Evolutionary conservation across 2,329 filamentous ascomycete genomes (phyloP).

Genomic region (Colletotrichum sp.): DNA sequence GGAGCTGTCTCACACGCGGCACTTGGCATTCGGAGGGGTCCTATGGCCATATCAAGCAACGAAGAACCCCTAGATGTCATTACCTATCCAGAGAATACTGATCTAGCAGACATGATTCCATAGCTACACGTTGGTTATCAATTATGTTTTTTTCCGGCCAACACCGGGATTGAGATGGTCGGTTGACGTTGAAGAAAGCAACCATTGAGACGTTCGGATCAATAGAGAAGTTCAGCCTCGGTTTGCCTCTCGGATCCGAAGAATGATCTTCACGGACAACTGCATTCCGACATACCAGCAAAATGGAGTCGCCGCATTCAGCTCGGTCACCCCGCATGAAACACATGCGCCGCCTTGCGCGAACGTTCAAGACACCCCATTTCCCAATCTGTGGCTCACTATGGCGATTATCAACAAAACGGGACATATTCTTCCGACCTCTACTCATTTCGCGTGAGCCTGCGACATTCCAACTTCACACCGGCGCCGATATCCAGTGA

Average conservation of each 20-base stretch:
- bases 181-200: not conserved
- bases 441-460: not conserved
- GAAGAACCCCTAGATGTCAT: not conserved
- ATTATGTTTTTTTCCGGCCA: not conserved
- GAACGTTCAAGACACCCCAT: not conserved
- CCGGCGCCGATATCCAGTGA: not conserved
- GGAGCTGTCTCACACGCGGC: not conserved
- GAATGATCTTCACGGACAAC: not conserved
- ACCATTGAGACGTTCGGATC: not conserved
- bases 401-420: not conserved
- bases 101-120: not conserved
- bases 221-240: not conserved
- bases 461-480: not conserved
- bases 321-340: not conserved
- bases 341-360: not conserved
- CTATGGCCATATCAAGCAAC: not conserved
- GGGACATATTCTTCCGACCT: not conserved
- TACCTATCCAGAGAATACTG: not conserved
- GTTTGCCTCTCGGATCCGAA: not conserved
- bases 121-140: not conserved
- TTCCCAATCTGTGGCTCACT: not conserved
- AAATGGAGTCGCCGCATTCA: not conserved
- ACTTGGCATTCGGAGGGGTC: not conserved
- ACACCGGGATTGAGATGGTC: not conserved
- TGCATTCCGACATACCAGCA: not conserved